These are phyloP conservation scores for Ophiostoma perfectum DNA, from an alignment of 2,329 filamentous ascomycete genomes.

Conservation along the genomic window DNA sequence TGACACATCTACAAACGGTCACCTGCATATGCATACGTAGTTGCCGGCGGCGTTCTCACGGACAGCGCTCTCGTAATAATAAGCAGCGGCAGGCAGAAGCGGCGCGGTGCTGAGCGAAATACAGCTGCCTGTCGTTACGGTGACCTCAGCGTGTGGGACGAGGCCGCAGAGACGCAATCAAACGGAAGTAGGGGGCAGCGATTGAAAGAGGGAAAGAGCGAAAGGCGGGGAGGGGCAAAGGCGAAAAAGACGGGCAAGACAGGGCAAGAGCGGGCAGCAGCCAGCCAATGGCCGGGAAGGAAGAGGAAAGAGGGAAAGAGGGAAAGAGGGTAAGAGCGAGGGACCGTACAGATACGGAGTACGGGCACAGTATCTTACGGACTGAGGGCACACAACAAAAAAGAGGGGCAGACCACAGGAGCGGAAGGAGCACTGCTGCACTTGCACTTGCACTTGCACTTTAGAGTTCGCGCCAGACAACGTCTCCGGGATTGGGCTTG, in stretches of 20 bases:
- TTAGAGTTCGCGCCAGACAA: not conserved
- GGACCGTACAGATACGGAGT: constrained; percentile 8
- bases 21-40: too few species aligned
- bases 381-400: constrained; percentile 14
- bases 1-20: not conserved
- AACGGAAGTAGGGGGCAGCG: constrained; percentile 17
- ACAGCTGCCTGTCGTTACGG: constrained; percentile 9
- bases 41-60: too few species aligned
- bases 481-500: not conserved
- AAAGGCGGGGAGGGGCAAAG: constrained; percentile 20
- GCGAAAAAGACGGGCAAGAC: not conserved
- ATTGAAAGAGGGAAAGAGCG: constrained; percentile 18
- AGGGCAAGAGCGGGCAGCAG: too few species aligned
- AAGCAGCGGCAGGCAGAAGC: not conserved
- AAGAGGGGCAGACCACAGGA: constrained; percentile 10
- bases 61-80: too few species aligned
- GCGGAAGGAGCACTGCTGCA: not conserved
- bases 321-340: constrained; percentile 8
- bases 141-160: not conserved
- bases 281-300: not conserved
- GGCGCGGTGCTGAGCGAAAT: not conserved
- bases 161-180: not conserved
- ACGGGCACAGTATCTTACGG: not conserved
- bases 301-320: constrained; percentile 20
- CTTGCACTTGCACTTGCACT: not conserved